Evolutionary conservation across 768 basidiomycete species (phyloP).

Genomic region (Mycena olivaceomarginata): DNA sequence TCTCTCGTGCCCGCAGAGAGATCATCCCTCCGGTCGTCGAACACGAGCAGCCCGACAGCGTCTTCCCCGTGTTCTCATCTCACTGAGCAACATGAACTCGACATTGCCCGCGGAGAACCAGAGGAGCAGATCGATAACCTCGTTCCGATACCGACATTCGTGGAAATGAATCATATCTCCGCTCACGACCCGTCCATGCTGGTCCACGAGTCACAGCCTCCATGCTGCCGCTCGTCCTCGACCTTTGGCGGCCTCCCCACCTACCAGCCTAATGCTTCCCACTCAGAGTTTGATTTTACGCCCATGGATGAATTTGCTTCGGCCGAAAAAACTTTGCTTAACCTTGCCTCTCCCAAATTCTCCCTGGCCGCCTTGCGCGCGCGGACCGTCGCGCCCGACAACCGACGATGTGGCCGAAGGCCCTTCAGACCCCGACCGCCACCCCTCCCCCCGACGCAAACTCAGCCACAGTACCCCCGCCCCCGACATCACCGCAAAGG

Average conservation of each 20-base stretch:
- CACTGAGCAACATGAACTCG: constrained; percentile 70
- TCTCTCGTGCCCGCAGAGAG: constrained; percentile 82
- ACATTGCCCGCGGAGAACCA: constrained; percentile 51
- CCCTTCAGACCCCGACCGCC: constrained; percentile 48
- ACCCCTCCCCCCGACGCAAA: constrained; percentile 85
- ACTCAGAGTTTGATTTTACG: constrained; percentile 81
- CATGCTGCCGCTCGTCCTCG: constrained; percentile 48
- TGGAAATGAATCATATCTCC: constrained; percentile 62
- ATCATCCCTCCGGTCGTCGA: constrained; percentile 66
- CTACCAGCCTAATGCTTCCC: constrained; percentile 78
- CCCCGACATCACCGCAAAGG: constrained; percentile 77
- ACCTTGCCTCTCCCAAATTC: constrained; percentile 72
- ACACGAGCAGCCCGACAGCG: constrained; percentile 54
- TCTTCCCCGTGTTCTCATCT: constrained; percentile 63
- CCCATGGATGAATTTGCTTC: constrained; percentile 87
- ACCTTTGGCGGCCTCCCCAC: constrained; percentile 72
- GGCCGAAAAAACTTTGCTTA: constrained; percentile 80
- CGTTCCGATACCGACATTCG: constrained; percentile 50
- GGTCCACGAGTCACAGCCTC: constrained; percentile 48
- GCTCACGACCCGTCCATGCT: constrained; percentile 72
- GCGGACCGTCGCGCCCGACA: constrained; percentile 41
- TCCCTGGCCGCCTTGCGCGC: constrained; percentile 52
- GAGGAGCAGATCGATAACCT: constrained; percentile 45
- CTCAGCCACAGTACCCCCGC: constrained; percentile 86
- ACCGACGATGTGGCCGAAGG: constrained; percentile 43